phyloP scores from a whole-genome alignment of 805 yeast species.

The Yarrowia phangngaensis region DNA sequence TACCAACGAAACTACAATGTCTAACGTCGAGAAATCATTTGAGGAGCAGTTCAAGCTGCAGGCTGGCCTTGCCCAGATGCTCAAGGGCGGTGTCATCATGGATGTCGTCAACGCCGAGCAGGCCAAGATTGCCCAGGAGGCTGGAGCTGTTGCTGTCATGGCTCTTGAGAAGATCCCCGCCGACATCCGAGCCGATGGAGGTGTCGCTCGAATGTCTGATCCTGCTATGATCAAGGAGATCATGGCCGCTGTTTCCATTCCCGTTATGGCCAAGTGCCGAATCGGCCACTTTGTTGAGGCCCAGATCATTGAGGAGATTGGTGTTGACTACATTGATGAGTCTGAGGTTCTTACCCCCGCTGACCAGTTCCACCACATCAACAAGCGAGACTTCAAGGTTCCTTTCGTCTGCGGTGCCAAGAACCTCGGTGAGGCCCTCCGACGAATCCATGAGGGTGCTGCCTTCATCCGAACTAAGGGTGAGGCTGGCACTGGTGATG shows the following conservation, averaged over 20 bases:
- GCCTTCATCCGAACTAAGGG: slow-evolving; percentile 86
- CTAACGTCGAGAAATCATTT: slow-evolving; percentile 24
- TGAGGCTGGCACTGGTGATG: slow-evolving; percentile 87
- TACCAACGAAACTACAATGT: slow-evolving; percentile 10
- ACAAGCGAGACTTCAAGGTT: slow-evolving; percentile 56
- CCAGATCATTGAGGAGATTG: slow-evolving; percentile 65
- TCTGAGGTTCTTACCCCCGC: slow-evolving; percentile 83
- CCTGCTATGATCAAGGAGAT: slow-evolving; percentile 73
- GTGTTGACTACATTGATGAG: slow-evolving; percentile 77
- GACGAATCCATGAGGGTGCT: slow-evolving; percentile 77
- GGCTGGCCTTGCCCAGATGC: slow-evolving; percentile 81
- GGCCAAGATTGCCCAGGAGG: slow-evolving; percentile 72
- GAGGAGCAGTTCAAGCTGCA: slow-evolving; percentile 43
- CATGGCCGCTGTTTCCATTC: slow-evolving; percentile 54
- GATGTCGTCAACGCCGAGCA: slow-evolving; percentile 74
- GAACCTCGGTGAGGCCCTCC: slow-evolving; percentile 74
- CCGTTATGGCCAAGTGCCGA: slow-evolving; percentile 81
- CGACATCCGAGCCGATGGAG: slow-evolving; percentile 76
- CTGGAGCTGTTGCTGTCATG: slow-evolving; percentile 90
- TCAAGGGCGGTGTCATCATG: slow-evolving; percentile 57
- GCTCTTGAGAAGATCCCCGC: slow-evolving; percentile 83
- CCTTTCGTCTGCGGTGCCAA: slow-evolving; percentile 85
- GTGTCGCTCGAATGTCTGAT: slow-evolving; percentile 82
- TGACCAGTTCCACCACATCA: slow-evolving; percentile 62
- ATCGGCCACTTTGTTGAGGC: slow-evolving; percentile 84